phyloP scores from a whole-genome alignment of 495 filamentous ascomycete species.

The Aspergillus bertholletiae region DNA sequence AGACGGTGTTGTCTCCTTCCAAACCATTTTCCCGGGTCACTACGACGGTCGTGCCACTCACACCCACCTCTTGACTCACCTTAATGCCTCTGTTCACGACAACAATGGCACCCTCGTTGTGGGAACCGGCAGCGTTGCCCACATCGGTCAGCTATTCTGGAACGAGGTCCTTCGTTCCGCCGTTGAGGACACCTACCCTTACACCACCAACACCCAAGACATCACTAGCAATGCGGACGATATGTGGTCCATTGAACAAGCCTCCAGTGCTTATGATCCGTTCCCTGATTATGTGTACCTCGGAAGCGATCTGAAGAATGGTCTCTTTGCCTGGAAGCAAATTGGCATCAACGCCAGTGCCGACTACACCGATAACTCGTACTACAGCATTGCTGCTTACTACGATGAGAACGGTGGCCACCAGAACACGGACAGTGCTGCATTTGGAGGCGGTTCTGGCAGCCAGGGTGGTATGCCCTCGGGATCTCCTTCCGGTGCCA shows the following conservation, averaged over 20 bases:
- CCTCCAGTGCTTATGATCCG: constrained; percentile 28
- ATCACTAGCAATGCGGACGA: constrained; percentile 47
- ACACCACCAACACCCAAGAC: constrained; percentile 51
- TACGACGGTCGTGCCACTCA: constrained; percentile 59
- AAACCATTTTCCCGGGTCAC: constrained; percentile 58
- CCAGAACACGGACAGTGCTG: constrained; percentile 22
- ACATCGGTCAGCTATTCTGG: constrained; percentile 58
- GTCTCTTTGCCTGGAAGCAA: constrained; percentile 55
- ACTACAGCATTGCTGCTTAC: constrained; percentile 37
- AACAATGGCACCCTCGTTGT: constrained; percentile 48
- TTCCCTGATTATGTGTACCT: constrained; percentile 45
- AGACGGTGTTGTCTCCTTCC: constrained; percentile 54
- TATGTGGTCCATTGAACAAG: constrained; percentile 33
- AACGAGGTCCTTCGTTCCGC: constrained; percentile 52
- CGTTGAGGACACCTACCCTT: constrained; percentile 54
- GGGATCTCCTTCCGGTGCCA: constrained; percentile 14
- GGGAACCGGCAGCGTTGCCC: constrained; percentile 31
- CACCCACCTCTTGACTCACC: constrained; percentile 51
- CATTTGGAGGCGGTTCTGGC: constrained; percentile 17
- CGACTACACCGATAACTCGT: constrained; percentile 37
- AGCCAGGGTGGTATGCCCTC: constrained; percentile 13
- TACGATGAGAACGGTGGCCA: constrained; percentile 32
- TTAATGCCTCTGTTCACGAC: constrained; percentile 39
- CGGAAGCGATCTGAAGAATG: constrained; percentile 42
- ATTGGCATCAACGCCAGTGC: constrained; percentile 53